Conservation (phyloP, 2,329 filamentous ascomycete genomes). For the Aschersonia sp. region DNA sequence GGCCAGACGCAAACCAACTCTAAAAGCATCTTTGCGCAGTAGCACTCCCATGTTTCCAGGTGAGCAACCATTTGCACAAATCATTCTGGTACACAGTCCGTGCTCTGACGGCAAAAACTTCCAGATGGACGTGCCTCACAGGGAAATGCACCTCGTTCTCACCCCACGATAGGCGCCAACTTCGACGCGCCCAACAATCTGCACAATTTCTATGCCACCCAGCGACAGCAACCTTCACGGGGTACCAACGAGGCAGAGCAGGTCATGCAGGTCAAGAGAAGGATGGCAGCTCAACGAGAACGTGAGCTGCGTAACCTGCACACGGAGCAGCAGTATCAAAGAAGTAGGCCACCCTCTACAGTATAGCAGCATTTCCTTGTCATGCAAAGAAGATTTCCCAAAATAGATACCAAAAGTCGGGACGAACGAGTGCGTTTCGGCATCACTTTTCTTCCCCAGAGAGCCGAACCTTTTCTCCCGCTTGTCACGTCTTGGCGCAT, state of each 20-base stretch:
- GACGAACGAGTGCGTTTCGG: slow-evolving; percentile 8
- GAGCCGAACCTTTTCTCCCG: background rate
- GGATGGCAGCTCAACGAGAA: slow-evolving; percentile 98
- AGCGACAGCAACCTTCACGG: slow-evolving; percentile 79
- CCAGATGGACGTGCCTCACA: slow-evolving; percentile 58
- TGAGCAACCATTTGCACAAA: slow-evolving; percentile 1
- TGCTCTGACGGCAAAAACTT: slow-evolving; percentile 10
- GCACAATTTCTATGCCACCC: slow-evolving; percentile 87
- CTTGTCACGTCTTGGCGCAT: background rate
- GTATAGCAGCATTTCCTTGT: slow-evolving; percentile 41
- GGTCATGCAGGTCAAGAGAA: slow-evolving; percentile 97
- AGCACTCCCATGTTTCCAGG: slow-evolving; percentile 4
- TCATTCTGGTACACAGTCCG: slow-evolving; percentile 1
- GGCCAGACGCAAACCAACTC: slow-evolving; percentile 54
- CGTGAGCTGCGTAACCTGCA: slow-evolving; percentile 98
- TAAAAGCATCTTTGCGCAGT: slow-evolving; percentile 5
- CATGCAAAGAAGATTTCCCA: slow-evolving; percentile 16
- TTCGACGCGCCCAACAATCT: slow-evolving; percentile 61
- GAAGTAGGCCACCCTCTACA: slow-evolving; percentile 83
- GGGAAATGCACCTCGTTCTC: slow-evolving; percentile 54
- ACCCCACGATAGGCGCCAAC: slow-evolving; percentile 76
- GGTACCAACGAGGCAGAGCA: slow-evolving; percentile 86
- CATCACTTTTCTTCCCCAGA: background rate
- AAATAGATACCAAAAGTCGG: slow-evolving; percentile 24
- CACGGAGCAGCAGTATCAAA: slow-evolving; percentile 99